phyloP scores from a whole-genome alignment of 257 asterid genomes.

The Ehretia macrophylla region DNA sequence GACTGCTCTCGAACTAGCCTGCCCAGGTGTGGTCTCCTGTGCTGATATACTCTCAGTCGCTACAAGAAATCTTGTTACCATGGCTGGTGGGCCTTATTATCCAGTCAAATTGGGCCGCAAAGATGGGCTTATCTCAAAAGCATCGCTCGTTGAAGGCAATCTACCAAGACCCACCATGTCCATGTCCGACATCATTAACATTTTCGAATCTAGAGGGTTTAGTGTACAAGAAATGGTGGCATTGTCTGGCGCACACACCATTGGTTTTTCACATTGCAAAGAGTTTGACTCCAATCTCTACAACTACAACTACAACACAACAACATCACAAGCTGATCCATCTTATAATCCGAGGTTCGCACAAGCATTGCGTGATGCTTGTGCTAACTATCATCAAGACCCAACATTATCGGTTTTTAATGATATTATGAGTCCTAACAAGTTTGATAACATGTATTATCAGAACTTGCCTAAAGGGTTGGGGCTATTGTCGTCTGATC shows the following conservation, averaged over 20 bases:
- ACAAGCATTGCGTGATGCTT: constrained; percentile 45
- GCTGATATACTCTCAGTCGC: constrained; percentile 87
- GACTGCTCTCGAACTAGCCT: constrained; percentile 70
- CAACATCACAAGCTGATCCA: constrained; percentile 47
- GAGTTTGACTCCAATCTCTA: constrained; percentile 67
- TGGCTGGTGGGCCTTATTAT: constrained; percentile 86
- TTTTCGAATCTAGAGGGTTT: constrained; percentile 57
- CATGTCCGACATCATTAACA: constrained; percentile 44
- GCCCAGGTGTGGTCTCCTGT: constrained; percentile 90
- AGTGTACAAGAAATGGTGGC: constrained; percentile 82
- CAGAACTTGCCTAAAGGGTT: constrained; percentile 60
- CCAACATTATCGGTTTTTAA: constrained; percentile 82
- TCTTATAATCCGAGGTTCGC: constrained; percentile 71
- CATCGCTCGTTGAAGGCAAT: constrained; percentile 56
- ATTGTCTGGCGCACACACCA: constrained; percentile 85
- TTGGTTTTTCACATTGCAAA: constrained; percentile 91
- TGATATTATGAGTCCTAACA: constrained; percentile 66
- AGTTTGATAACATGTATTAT: constrained; percentile 68
- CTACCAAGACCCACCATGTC: constrained; percentile 69
- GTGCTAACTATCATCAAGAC: constrained; percentile 45
- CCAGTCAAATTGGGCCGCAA: constrained; percentile 61
- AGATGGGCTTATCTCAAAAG: constrained; percentile 45
- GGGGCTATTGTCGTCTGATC: constrained; percentile 70
- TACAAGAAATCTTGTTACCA: constrained; percentile 69
- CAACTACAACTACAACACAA: constrained; percentile 66